phyloP scores from a whole-genome alignment of 805 yeast genomes.

The Candida xyloterini region DNA sequence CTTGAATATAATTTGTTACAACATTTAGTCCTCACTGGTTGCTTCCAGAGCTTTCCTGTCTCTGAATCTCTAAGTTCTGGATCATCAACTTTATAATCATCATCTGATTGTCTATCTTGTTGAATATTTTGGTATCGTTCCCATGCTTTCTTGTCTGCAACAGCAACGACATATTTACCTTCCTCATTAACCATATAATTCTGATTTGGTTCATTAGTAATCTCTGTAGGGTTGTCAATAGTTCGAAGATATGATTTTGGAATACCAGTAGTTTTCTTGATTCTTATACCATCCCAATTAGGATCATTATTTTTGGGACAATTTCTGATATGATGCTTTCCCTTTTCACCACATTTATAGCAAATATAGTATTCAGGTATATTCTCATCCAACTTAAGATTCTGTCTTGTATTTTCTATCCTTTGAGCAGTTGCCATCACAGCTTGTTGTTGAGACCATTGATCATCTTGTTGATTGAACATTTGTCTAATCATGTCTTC shows the following conservation, averaged over 20 bases:
- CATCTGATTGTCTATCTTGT: slow-evolving; percentile 32
- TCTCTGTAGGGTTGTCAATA: slow-evolving; percentile 71
- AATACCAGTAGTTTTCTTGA: slow-evolving; percentile 94
- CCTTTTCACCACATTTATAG: slow-evolving; percentile 92
- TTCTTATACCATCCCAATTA: slow-evolving; percentile 86
- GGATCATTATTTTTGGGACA: slow-evolving; percentile 96
- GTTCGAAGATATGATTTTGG: slow-evolving; percentile 90
- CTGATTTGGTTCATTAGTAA: slow-evolving; percentile 44
- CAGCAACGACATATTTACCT: slow-evolving; percentile 94
- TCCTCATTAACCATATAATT: slow-evolving; percentile 86
- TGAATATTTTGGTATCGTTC: slow-evolving; percentile 73
- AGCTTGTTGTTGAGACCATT: slow-evolving; percentile 94
- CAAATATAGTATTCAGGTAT: slow-evolving; percentile 98
- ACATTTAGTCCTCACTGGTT: slow-evolving; percentile 84
- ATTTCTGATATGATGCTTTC: slow-evolving; percentile 89
- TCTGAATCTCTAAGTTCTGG: slow-evolving; percentile 65
- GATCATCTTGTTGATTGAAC: slow-evolving; percentile 91
- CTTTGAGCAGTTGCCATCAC: slow-evolving; percentile 84
- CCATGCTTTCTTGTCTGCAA: slow-evolving; percentile 94
- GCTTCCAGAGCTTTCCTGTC: slow-evolving; percentile 55
- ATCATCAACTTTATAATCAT: slow-evolving; percentile 46
- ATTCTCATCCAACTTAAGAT: slow-evolving; percentile 54
- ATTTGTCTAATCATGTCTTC: slow-evolving; percentile 85
- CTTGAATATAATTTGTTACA: slow-evolving; percentile 52
- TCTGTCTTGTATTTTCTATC: slow-evolving; percentile 36